These are phyloP conservation scores for Fusarium armeniacum DNA, from an alignment of 2,329 filamentous ascomycete genomes.

Conservation along the genomic window DNA sequence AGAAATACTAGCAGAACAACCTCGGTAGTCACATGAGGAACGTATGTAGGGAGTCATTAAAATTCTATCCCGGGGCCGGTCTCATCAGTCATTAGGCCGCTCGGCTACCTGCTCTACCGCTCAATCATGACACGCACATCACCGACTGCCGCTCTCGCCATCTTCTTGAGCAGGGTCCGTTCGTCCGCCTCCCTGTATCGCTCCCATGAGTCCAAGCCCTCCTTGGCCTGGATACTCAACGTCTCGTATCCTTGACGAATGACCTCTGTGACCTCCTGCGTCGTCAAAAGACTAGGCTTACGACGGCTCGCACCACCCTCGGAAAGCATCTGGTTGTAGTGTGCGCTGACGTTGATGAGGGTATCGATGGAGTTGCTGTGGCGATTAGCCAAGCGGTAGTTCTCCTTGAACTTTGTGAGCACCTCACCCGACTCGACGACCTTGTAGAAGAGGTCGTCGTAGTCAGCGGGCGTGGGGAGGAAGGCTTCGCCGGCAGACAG, in stretches of 20 bases:
- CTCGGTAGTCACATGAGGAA: not conserved
- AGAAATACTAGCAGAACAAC: no score
- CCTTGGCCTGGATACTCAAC: slow-evolving; percentile 88
- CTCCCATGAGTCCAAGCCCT: slow-evolving; percentile 88
- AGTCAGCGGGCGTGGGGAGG: slow-evolving; percentile 85
- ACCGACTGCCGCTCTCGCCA: slow-evolving; percentile 81
- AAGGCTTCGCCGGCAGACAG: slow-evolving; percentile 91
- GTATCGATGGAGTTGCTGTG: slow-evolving; percentile 83
- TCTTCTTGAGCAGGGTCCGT: slow-evolving; percentile 86
- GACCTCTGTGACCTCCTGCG: slow-evolving; percentile 85
- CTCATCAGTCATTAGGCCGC: slow-evolving; percentile 19
- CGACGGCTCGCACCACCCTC: slow-evolving; percentile 59
- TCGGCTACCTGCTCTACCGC: slow-evolving; percentile 40
- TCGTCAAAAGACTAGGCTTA: slow-evolving; percentile 79
- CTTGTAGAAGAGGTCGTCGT: slow-evolving; percentile 99
- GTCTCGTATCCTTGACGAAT: slow-evolving; percentile 98
- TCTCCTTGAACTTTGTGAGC: slow-evolving; percentile 83
- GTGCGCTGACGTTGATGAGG: slow-evolving; percentile 82
- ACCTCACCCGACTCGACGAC: slow-evolving; percentile 91
- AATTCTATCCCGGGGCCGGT: not conserved
- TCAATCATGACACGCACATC: slow-evolving; percentile 69
- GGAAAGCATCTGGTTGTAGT: slow-evolving; percentile 88
- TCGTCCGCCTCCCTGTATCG: slow-evolving; percentile 89
- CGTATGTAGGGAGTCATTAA: not conserved
- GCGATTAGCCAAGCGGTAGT: slow-evolving; percentile 73